Evolutionary conservation across 1,284 basidiomycete genomes (phyloP).

Genomic region (Leccinum fuscescens): DNA sequence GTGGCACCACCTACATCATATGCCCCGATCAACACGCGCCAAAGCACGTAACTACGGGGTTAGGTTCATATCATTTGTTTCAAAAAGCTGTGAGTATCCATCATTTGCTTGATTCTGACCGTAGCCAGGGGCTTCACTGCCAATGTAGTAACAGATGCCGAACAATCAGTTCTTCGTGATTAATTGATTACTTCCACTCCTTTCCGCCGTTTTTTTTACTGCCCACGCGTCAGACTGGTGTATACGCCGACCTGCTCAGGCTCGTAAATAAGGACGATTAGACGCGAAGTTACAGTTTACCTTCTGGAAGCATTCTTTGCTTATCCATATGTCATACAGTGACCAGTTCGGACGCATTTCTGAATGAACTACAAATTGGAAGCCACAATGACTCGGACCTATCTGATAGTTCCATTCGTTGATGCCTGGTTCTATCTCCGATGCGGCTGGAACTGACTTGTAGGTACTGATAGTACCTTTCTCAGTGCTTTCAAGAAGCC

Average conservation of each 20-base stretch:
- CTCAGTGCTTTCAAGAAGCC: not conserved
- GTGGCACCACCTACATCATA: too few species aligned
- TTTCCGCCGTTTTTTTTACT: not conserved
- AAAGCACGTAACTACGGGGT: not conserved
- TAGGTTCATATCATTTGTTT: not conserved
- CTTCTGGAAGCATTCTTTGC: not conserved
- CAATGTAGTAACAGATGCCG: not conserved
- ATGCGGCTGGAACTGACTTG: not conserved
- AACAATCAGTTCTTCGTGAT: not conserved
- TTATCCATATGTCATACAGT: not conserved
- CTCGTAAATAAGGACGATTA: not conserved
- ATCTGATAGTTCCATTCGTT: not conserved
- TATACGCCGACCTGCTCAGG: not conserved
- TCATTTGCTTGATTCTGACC: not conserved
- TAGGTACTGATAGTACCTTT: not conserved
- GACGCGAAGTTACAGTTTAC: not conserved
- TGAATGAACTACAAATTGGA: not conserved
- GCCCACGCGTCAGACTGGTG: not conserved
- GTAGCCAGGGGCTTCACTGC: not conserved
- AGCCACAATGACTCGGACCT: not conserved
- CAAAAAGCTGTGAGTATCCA: not conserved
- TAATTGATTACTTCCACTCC: not conserved
- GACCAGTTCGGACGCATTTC: not conserved
- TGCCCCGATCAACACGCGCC: not conserved
- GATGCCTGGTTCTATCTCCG: not conserved